Conservation (phyloP, 2,329 filamentous ascomycete genomes). For the Emericellopsis atlantica region DNA sequence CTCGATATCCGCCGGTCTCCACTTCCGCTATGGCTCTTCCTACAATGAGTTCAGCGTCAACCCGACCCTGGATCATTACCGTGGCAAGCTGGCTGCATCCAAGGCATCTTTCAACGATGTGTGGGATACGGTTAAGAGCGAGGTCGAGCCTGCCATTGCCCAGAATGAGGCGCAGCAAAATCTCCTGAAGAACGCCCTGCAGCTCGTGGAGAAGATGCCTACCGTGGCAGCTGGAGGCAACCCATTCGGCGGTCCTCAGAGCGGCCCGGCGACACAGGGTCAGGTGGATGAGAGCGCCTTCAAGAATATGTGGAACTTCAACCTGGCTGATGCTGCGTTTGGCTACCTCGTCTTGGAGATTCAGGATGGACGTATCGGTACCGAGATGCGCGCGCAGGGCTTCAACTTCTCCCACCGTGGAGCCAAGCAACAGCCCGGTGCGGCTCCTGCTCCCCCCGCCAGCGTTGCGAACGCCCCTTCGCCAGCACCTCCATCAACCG, state of each 20-base stretch:
- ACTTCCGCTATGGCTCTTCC: conserved; percentile 97
- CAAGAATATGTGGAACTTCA: conserved; percentile 99
- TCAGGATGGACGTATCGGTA: conserved; percentile 89
- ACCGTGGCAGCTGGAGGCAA: conserved; percentile 89
- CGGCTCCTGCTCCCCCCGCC: conserved; percentile 23
- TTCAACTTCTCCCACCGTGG: conserved; percentile 98
- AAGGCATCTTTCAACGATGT: conserved; percentile 99
- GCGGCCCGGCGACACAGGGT: conserved; percentile 60
- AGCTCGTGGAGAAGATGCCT: conserved; percentile 97
- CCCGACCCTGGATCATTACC: conserved; percentile 93
- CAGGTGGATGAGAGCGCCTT: conserved; percentile 97
- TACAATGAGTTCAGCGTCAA: conserved; percentile 99
- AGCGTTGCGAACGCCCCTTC: conserved; percentile 16
- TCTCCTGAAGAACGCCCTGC: conserved; percentile 78
- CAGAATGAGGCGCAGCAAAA: conserved; percentile 92
- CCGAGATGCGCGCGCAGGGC: conserved; percentile 95
- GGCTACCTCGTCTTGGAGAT: conserved; percentile 92
- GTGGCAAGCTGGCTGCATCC: conserved; percentile 92
- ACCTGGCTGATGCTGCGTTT: conserved; percentile 92
- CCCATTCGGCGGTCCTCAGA: conserved; percentile 80
- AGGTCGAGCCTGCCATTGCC: conserved; percentile 87
- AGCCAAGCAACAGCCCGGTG: conserved; percentile 54
- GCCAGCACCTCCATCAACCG: conserved; percentile 18
- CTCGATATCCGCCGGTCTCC: conserved; percentile 90
- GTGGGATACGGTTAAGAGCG: conserved; percentile 95